Evolutionary conservation across 768 basidiomycete species (phyloP), one percentile per base, ranked within the genome.

Genomic region (Cystofilobasidium ferigula): DNA sequence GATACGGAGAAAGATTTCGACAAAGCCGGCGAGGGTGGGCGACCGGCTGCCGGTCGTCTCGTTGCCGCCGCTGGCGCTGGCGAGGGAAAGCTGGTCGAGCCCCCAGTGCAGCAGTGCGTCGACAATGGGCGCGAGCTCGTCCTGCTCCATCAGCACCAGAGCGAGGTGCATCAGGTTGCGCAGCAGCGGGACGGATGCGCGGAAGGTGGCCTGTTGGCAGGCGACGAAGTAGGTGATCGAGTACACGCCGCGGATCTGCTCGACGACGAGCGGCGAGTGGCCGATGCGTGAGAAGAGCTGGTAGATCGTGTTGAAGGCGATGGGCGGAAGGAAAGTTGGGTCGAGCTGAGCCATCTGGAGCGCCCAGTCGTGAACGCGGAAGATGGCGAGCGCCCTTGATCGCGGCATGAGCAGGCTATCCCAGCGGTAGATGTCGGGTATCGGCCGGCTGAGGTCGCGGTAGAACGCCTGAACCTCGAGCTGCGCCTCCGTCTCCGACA

Each of bases 61-160:
- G 40, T n/a, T 26, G n/a, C 22, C 35, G 57, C 32, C 32, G 28
- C 9, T 20, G 3, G 20, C 35, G 24, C 7, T 9, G 40, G 34
- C 35, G 9, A 12, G 18, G 28, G 34, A 7, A n/a, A 47, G 45
- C 20, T 6, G 45, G 18, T 76, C 76, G 69, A 92, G 84, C 3
- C 82, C 82, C 88, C 89, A 92, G 57, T 85, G 83, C 14, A 92
- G 77, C 45, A 92, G 81, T 2, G 86, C 88, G 69, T 89, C 86
- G 0, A 85, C 85, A 3, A 82, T 79, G 63, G 80, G 79, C 6
- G 81, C 81, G 22, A 94, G 78, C 71, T 91, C 88, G 14, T 77
- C 75, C 71, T 91, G 85, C 0, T 79, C 76, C 62, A 94, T 77
- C 30, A 93, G 76, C 3, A 83, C 80, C 14, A 83, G 78, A 7